Conservation (phyloP, 257 asterid species). For the Solanum dulcamara region DNA sequence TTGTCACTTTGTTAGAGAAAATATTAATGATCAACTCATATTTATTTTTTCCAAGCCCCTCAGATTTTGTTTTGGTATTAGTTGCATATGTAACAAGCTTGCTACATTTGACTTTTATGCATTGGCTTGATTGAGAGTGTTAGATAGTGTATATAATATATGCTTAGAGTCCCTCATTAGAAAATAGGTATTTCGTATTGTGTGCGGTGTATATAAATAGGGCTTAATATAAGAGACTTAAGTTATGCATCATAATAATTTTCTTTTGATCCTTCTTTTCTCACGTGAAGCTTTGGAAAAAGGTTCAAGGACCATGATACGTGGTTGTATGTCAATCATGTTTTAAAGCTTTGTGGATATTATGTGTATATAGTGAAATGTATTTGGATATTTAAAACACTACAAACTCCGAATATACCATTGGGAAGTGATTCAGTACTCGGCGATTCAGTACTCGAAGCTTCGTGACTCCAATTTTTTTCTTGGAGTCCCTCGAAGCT, state of each 20-base stretch:
- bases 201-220: neutral
- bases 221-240: neutral
- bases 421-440: too few species aligned
- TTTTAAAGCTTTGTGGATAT: too few species aligned
- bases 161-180: neutral
- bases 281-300: neutral
- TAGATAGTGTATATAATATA: neutral
- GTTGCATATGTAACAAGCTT: neutral
- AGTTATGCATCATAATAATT: neutral
- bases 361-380: neutral
- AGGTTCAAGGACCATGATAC: neutral
- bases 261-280: neutral
- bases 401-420: neutral
- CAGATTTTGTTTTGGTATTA: neutral
- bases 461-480: neutral
- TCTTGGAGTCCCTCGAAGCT: neutral
- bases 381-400: neutral
- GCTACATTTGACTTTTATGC: neutral
- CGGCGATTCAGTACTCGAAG: neutral
- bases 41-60: neutral
- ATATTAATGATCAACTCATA: too few species aligned
- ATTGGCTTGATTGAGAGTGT: neutral
- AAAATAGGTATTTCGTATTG: neutral
- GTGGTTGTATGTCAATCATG: neutral
- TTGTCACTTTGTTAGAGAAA: neutral